Conservation (phyloP, 768 basidiomycete genomes). For the Tephrocybe sp. region DNA sequence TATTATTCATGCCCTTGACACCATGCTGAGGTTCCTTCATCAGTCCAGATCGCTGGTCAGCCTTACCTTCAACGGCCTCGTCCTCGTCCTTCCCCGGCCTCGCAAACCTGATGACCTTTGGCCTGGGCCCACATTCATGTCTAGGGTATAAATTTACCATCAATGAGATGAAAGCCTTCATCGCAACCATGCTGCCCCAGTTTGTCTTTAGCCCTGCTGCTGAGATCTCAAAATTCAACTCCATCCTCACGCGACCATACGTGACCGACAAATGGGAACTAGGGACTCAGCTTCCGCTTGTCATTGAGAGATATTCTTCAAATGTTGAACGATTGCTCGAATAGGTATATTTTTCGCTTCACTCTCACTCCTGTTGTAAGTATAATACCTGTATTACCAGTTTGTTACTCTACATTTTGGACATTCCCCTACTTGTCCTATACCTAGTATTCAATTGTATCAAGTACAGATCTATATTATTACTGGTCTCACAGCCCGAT, state of each 20-base stretch:
- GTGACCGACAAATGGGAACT: slow-evolving; percentile 38
- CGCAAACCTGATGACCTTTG: slow-evolving; percentile 53
- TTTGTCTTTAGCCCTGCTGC: slow-evolving; percentile 47
- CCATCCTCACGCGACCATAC: slow-evolving; percentile 50
- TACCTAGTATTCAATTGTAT: neutral
- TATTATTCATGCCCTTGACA: neutral
- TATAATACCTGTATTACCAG: slow-evolving; percentile 4
- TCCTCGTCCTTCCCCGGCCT: slow-evolving; percentile 44
- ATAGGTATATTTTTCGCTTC: neutral
- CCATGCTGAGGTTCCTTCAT: slow-evolving; percentile 3
- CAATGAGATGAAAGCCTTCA: slow-evolving; percentile 50
- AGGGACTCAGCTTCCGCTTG: slow-evolving; percentile 42
- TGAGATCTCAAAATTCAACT: slow-evolving; percentile 46
- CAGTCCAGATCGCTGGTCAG: slow-evolving; percentile 57
- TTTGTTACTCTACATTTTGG: slow-evolving; percentile 13
- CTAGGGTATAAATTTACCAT: slow-evolving; percentile 49
- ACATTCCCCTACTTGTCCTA: no score
- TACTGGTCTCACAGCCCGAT: no score
- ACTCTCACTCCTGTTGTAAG: no score
- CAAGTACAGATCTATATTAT: no score
- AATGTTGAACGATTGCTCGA: neutral
- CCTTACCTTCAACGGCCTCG: slow-evolving; percentile 34
- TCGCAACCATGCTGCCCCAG: slow-evolving; percentile 42
- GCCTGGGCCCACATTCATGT: slow-evolving; percentile 50
- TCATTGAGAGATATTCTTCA: slow-evolving; percentile 23